Evolutionary conservation across 345 rosid species (phyloP).

Genomic region (Aurinia saxatilis): DNA sequence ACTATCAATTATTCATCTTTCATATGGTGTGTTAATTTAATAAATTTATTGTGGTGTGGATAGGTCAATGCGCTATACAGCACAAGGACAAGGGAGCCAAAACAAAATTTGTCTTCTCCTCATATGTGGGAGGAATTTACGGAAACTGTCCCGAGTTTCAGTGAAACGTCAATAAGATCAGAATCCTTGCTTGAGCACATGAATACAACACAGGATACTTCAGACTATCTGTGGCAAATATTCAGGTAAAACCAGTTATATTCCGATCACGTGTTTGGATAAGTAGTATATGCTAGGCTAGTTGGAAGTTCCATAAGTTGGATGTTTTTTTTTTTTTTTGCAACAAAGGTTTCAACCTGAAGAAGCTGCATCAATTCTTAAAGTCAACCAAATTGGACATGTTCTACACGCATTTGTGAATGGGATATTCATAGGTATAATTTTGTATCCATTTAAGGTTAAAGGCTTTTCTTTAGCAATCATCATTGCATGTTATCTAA

Average conservation of each 20-base stretch:
- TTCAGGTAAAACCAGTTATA: conserved; percentile 33
- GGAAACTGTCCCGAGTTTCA: conserved; percentile 49
- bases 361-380: conserved; percentile 31
- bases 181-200: conserved; percentile 56
- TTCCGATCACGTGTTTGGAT: neutral
- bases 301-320: neutral
- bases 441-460: neutral
- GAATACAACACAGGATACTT: conserved; percentile 58
- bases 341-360: conserved; percentile 39
- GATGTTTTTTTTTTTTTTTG: conserved; percentile 5
- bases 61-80: conserved; percentile 49
- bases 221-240: conserved; percentile 84
- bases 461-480: neutral
- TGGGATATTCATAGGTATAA: conserved; percentile 44
- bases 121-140: conserved; percentile 46
- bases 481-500: neutral
- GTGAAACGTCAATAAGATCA: conserved; percentile 40
- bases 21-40: conserved; percentile 3
- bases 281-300: neutral
- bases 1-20: conserved; percentile 1
- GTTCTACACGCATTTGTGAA: conserved; percentile 65
- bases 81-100: conserved; percentile 42
- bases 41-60: conserved; percentile 5
- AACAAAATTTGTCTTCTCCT: conserved; percentile 30
- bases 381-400: conserved; percentile 53